These are phyloP conservation scores for Aspergillus sergii DNA, from an alignment of 2,329 filamentous ascomycete genomes.

Conservation along the genomic window DNA sequence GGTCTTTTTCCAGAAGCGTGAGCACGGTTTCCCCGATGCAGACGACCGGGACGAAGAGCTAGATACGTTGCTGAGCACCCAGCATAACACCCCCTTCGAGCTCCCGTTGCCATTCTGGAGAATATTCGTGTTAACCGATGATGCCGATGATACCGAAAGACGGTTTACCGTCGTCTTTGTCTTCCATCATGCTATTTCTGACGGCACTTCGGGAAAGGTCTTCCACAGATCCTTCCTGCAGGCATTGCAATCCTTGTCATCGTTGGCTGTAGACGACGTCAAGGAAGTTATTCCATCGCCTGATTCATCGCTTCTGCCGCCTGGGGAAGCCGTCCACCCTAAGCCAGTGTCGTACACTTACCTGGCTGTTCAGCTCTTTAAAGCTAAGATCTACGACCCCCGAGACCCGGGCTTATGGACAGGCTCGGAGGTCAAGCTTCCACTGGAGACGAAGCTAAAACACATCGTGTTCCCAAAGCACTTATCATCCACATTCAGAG, in stretches of 20 bases:
- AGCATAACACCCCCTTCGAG: constrained; percentile 47
- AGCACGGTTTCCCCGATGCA: constrained; percentile 10
- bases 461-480: constrained; percentile 35
- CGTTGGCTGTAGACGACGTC: constrained; percentile 18
- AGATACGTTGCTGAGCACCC: constrained; percentile 41
- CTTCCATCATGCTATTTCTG: constrained; percentile 53
- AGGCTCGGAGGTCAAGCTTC: constrained; percentile 29
- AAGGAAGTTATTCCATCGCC: constrained; percentile 27
- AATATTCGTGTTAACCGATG: constrained; percentile 41
- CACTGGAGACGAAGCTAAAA: constrained; percentile 30
- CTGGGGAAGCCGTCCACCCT: constrained; percentile 45
- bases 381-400: constrained; percentile 33
- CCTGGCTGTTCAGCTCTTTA: constrained; percentile 37
- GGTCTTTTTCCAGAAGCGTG: constrained; percentile 38
- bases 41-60: constrained; percentile 43
- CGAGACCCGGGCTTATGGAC: constrained; percentile 39
- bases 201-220: constrained; percentile 48
- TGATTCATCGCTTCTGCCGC: constrained; percentile 38
- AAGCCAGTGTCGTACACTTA: constrained; percentile 41
- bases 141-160: constrained; percentile 13
- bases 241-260: constrained; percentile 31
- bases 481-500: constrained; percentile 32
- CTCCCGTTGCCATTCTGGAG: constrained; percentile 48
- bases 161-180: constrained; percentile 50
- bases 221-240: constrained; percentile 49